A percentile compares a stretch with the other conserved stretches of the same genome.
phyloP scores from a whole-genome alignment of 768 basidiomycete species.

The Tricholoma saponaceum region DNA sequence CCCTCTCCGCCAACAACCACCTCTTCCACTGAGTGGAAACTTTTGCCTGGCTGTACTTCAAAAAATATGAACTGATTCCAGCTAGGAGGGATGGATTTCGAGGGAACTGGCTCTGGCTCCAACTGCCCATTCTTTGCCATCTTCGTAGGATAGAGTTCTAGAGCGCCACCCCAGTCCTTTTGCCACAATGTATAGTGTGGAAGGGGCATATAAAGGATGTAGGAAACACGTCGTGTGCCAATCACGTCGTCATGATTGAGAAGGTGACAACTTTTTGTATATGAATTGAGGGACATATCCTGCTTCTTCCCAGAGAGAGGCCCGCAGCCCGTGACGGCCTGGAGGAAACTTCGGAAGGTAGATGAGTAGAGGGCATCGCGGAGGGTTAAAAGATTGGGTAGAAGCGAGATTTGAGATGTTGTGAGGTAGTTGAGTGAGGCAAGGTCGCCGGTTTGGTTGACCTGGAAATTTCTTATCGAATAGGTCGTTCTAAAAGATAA shows the following conservation, averaged over 20 bases:
- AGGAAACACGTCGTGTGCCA: constrained; percentile 88
- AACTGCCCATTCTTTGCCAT: constrained; percentile 55
- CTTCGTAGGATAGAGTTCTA: constrained; percentile 85
- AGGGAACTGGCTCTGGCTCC: constrained; percentile 65
- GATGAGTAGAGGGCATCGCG: constrained; percentile 89
- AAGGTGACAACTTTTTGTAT: constrained; percentile 88
- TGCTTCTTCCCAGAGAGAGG: constrained; percentile 88
- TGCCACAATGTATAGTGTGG: constrained; percentile 75
- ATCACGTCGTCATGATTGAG: constrained; percentile 99
- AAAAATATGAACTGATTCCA: constrained; percentile 92
- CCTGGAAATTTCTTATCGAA: constrained; percentile 39
- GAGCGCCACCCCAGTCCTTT: constrained; percentile 86
- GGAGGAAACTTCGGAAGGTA: constrained; percentile 79
- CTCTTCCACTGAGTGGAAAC: constrained; percentile 97
- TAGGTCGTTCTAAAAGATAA: constrained; percentile 4
- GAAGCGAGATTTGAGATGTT: constrained; percentile 67
- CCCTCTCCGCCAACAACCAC: constrained; percentile 77
- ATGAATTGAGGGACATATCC: constrained; percentile 93
- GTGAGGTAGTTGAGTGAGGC: constrained; percentile 89
- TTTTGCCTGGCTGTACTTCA: constrained; percentile 90
- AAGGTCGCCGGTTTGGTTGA: constrained; percentile 96
- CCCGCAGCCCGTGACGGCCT: constrained; percentile 86
- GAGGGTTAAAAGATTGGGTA: constrained; percentile 76
- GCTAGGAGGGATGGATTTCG: constrained; percentile 67
- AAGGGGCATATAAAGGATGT: constrained; percentile 94